Percentiles rank a stretch among this genome's conserved stretches.
phyloP scores from a whole-genome alignment of 805 yeast species.

The Sungouiella blattae region DNA sequence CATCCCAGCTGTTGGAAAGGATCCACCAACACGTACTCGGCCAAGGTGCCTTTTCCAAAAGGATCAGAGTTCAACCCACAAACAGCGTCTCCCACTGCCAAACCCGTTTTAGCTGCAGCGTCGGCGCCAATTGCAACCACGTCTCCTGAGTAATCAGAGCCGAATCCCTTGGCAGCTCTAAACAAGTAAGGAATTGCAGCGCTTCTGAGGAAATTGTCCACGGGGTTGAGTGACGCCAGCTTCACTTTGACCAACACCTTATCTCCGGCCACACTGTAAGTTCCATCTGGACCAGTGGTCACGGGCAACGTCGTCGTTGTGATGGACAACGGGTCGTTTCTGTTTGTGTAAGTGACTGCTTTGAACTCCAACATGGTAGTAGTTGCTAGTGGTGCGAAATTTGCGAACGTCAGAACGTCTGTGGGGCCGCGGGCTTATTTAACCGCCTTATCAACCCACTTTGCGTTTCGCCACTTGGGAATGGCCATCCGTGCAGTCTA shows the following conservation, averaged over 20 bases:
- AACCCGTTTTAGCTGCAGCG: slow-evolving; percentile 17
- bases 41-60: slow-evolving; percentile 39
- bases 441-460: too few relatives aligned
- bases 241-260: slow-evolving; percentile 29
- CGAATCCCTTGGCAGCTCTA: slow-evolving; percentile 21
- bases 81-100: slow-evolving; percentile 25
- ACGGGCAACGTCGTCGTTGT: too few relatives aligned
- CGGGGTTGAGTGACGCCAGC: slow-evolving; percentile 32
- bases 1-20: slow-evolving; percentile 26
- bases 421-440: too few relatives aligned
- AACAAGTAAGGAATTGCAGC: slow-evolving; percentile 10
- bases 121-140: slow-evolving; percentile 27
- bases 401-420: too few relatives aligned
- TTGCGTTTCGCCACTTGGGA: too few relatives aligned
- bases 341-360: too few relatives aligned
- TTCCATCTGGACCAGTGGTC: too few relatives aligned
- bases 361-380: too few relatives aligned
- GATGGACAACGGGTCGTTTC: too few relatives aligned
- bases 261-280: slow-evolving; percentile 10
- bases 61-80: too few relatives aligned
- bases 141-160: slow-evolving; percentile 32
- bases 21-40: slow-evolving; percentile 45
- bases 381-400: too few relatives aligned
- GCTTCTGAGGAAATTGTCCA: slow-evolving; percentile 24
- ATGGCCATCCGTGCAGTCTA: too few relatives aligned